Conservation (phyloP, 768 basidiomycete species). For the Psilocybe sp. region DNA sequence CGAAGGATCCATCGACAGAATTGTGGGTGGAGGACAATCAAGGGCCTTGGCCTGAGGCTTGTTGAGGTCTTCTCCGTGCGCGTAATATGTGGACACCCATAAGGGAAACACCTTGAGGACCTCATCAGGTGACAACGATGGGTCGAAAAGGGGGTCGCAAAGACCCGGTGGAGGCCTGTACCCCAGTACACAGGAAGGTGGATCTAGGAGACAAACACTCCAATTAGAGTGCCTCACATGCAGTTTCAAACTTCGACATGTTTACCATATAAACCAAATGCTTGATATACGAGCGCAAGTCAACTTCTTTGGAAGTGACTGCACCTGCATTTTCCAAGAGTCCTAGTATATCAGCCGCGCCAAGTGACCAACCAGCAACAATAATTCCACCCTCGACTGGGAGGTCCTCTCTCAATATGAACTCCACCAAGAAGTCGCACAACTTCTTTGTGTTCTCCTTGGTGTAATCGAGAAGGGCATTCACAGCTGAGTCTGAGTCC, state of each 20-base stretch:
- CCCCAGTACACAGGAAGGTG: conserved; percentile 4
- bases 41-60: conserved; percentile 1
- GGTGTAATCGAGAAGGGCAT: conserved; percentile 6
- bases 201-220: neutral
- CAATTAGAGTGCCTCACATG: neutral
- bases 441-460: conserved; percentile 4
- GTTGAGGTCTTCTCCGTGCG: conserved; percentile 1
- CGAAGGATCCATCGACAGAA: conserved; percentile 3
- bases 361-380: conserved; percentile 7
- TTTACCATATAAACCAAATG: conserved; percentile 3
- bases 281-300: conserved; percentile 1
- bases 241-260: no score
- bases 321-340: conserved; percentile 2
- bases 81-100: conserved; percentile 7
- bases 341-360: conserved; percentile 1
- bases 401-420: conserved; percentile 4
- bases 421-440: conserved; percentile 3
- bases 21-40: neutral
- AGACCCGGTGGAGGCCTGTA: conserved; percentile 2
- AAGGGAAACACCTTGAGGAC: conserved; percentile 3
- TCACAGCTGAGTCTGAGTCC: neutral
- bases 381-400: conserved; percentile 1
- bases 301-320: neutral
- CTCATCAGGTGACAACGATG: conserved; percentile 1
- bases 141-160: conserved; percentile 7